Evolutionary conservation across 1,284 basidiomycete species (phyloP), one percentile per base, ranked within the genome.

Genomic region (Taiwanofungus camphoratus): DNA sequence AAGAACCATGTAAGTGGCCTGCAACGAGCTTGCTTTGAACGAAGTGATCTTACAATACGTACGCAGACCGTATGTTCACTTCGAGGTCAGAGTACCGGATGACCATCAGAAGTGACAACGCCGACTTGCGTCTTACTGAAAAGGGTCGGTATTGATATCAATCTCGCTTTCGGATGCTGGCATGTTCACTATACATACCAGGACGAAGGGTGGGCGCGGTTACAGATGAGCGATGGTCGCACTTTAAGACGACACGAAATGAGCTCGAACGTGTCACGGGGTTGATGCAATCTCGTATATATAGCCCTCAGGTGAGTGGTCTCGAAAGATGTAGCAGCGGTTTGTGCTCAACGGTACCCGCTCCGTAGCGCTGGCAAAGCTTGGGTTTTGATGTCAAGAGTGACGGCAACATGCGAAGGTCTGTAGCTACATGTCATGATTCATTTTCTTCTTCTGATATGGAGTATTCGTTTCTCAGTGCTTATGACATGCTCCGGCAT

Each of bases 11-110:
- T 88, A 59, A 46, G 80, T 68, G 20, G 39, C 30, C 11, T 36
- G 21, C 23, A 36, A 20, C 33, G 39, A 43, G 31, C 42, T 12
- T 8, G 21, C 3, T 36, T 13, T 35, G 31, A 12, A 6, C 19
- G 46, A 23, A 38, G 30, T 24, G 24, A 42, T 18, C 12, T 13
- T 9, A 19, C 20, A 3, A 20, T 31, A 19, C 37, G 15, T 23
- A 30, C n/a, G 19, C 51, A 92, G 88, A 94, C 55, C 84, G 92
- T 27, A 93, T 94, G 90, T 94, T 94, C 61, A 94, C 92, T 0
- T 87, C 87, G 16, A 74, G 92, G 35, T 89, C 87, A 24, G 92
- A 95, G 57, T 95, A 92, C 58, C 77, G 92, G 21, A 82, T 95
- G 75, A 83, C 84, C 0, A 73, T 93, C 33, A 73, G 92, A 35